Conservation (phyloP, 2,329 filamentous ascomycete genomes). For the Xylariaceae sp. region DNA sequence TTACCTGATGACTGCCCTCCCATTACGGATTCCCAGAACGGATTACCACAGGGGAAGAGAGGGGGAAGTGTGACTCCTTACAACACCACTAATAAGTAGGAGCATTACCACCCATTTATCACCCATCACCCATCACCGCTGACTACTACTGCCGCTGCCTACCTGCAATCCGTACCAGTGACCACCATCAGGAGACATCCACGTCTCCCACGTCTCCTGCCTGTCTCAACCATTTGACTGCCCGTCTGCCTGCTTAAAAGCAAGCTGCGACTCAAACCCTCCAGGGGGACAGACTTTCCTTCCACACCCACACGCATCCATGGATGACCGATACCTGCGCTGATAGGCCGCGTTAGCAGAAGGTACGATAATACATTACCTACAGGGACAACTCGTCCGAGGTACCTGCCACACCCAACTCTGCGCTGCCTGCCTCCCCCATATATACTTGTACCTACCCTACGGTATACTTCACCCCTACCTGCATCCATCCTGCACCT, state of each 20-base stretch:
- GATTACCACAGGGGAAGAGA: conserved; percentile 17
- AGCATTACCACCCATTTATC: conserved; percentile 5
- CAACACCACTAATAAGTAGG: conserved; percentile 25
- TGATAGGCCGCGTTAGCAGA: background rate
- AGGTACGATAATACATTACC: background rate
- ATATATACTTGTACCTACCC: too few relatives aligned
- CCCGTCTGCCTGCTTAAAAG: background rate
- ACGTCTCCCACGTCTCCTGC: conserved; percentile 28
- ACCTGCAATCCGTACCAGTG: background rate
- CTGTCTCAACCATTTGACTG: background rate
- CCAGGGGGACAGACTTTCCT: background rate
- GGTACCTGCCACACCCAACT: too few relatives aligned
- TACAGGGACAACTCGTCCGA: too few relatives aligned
- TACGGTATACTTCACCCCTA: too few relatives aligned
- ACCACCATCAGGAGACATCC: conserved; percentile 26
- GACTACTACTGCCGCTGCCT: background rate
- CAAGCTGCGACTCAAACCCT: background rate
- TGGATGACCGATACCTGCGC: background rate
- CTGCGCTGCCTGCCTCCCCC: too few relatives aligned
- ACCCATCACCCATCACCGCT: conserved; percentile 6
- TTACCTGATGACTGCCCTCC: conserved; percentile 24
- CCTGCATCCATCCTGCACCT: too few relatives aligned
- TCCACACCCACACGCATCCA: background rate
- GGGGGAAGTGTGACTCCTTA: conserved; percentile 30
- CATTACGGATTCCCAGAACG: too few relatives aligned